Percentiles rank a stretch among this genome's conserved stretches.
These are phyloP conservation scores for Neonectria hederae DNA, from an alignment of 2,329 filamentous ascomycete genomes.

Conservation along the genomic window DNA sequence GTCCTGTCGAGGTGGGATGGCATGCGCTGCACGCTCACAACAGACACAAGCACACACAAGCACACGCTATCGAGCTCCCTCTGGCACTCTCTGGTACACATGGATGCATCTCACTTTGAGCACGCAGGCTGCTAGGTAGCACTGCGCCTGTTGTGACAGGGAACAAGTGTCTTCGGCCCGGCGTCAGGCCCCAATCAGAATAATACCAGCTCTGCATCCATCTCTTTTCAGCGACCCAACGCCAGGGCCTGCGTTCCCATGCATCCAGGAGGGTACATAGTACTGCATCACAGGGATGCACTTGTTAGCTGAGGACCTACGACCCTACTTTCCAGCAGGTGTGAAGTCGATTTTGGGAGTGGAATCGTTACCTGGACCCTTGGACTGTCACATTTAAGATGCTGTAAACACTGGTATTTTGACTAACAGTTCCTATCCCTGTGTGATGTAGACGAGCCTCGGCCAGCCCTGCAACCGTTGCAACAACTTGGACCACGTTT, in stretches of 20 bases:
- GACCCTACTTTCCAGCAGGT: conserved; percentile 7
- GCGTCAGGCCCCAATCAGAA: conserved; percentile 27
- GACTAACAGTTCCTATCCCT: conserved; percentile 3
- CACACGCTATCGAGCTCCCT: conserved; percentile 6
- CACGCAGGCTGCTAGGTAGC: conserved; percentile 32
- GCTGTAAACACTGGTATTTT: not conserved
- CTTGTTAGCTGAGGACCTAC: conserved; percentile 15
- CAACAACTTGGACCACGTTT: conserved; percentile 37
- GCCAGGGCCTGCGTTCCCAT: conserved; percentile 26
- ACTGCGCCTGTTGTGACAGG: conserved; percentile 33
- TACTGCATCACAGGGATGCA: not conserved
- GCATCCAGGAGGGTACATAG: not conserved
- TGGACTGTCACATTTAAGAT: conserved; percentile 11
- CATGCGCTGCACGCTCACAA: conserved; percentile 11
- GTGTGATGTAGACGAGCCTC: conserved; percentile 2
- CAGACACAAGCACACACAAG: conserved; percentile 27
- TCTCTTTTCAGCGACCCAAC: conserved; percentile 38
- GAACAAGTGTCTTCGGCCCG: conserved; percentile 30
- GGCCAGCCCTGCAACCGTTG: conserved; percentile 24
- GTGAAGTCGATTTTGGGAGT: not conserved
- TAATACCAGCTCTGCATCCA: conserved; percentile 34
- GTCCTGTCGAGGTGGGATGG: conserved; percentile 12
- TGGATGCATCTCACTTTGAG: conserved; percentile 31
- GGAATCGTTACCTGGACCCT: not conserved
- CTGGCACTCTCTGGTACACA: conserved; percentile 18